Conservation (phyloP, 1,139 yeast genomes). For the Nakaseomyces sp. region DNA sequence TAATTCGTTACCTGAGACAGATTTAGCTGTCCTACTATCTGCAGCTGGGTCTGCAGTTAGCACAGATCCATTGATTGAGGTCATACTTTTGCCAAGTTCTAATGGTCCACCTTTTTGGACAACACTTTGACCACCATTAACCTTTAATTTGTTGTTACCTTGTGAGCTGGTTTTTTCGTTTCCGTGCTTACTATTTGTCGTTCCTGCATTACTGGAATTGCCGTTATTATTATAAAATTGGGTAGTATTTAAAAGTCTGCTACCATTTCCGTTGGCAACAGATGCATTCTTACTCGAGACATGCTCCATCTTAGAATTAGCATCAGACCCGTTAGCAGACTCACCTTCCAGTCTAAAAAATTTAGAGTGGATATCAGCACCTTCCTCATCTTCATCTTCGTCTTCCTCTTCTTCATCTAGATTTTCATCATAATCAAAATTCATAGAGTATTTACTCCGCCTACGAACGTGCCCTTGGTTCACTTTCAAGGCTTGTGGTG, state of each 20-base stretch:
- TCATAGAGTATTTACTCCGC: constrained; percentile 21
- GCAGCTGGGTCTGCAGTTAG: background rate
- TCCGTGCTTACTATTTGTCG: constrained; percentile 2
- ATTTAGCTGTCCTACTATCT: background rate
- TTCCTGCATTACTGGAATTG: constrained; percentile 5
- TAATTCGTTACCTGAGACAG: constrained; percentile 6
- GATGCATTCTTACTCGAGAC: constrained; percentile 1
- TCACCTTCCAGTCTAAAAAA: constrained; percentile 19
- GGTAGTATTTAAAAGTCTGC: background rate
- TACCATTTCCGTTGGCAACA: constrained; percentile 8
- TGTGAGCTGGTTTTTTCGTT: background rate
- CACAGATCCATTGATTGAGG: background rate
- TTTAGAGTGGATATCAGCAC: constrained; percentile 18
- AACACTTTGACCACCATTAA: background rate
- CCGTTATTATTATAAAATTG: constrained; percentile 5
- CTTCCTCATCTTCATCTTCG: constrained; percentile 30
- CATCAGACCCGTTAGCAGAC: background rate
- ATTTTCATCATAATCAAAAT: constrained; percentile 27
- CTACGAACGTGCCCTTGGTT: constrained; percentile 1
- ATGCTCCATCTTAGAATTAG: background rate
- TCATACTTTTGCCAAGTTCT: background rate
- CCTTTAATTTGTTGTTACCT: background rate
- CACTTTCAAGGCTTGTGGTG: background rate
- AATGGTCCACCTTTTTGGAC: background rate
- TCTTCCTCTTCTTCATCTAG: constrained; percentile 29